Conservation (phyloP, 2,329 filamentous ascomycete genomes). For the Nemania diffusa region DNA sequence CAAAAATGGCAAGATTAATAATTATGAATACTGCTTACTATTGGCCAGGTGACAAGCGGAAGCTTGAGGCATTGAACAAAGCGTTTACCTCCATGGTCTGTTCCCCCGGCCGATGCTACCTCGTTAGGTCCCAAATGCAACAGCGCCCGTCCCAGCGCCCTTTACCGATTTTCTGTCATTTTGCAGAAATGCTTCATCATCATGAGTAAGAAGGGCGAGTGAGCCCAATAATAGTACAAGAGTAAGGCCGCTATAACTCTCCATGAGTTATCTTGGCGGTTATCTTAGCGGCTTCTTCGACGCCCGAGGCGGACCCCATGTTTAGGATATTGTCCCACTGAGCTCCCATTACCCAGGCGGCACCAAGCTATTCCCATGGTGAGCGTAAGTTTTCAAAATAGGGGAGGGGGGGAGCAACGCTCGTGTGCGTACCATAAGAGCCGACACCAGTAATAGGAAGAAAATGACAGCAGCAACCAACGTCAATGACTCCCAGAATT, state of each 20-base stretch:
- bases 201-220: slow-evolving; percentile 23
- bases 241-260: slow-evolving; percentile 43
- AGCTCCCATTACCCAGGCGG: slow-evolving; percentile 83
- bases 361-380: slow-evolving; percentile 68
- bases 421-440: slow-evolving; percentile 76
- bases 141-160: slow-evolving; percentile 22
- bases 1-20: slow-evolving; percentile 26
- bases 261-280: slow-evolving; percentile 42
- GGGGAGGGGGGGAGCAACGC: background rate
- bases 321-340: slow-evolving; percentile 78
- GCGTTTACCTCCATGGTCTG: slow-evolving; percentile 21
- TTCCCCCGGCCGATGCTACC: slow-evolving; percentile 16
- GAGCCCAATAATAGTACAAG: slow-evolving; percentile 23
- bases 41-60: slow-evolving; percentile 15
- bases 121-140: slow-evolving; percentile 25
- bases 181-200: slow-evolving; percentile 37
- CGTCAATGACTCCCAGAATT: slow-evolving; percentile 70
- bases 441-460: slow-evolving; percentile 77
- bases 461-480: slow-evolving; percentile 73
- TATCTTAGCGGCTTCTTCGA: slow-evolving; percentile 41
- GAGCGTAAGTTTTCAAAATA: slow-evolving; percentile 19
- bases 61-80: slow-evolving; percentile 21
- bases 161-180: slow-evolving; percentile 16
- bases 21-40: slow-evolving; percentile 32
- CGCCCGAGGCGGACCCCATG: slow-evolving; percentile 55